These are phyloP conservation scores for Chaetomium tenue DNA, from an alignment of 495 filamentous ascomycete genomes.

Conservation along the genomic window DNA sequence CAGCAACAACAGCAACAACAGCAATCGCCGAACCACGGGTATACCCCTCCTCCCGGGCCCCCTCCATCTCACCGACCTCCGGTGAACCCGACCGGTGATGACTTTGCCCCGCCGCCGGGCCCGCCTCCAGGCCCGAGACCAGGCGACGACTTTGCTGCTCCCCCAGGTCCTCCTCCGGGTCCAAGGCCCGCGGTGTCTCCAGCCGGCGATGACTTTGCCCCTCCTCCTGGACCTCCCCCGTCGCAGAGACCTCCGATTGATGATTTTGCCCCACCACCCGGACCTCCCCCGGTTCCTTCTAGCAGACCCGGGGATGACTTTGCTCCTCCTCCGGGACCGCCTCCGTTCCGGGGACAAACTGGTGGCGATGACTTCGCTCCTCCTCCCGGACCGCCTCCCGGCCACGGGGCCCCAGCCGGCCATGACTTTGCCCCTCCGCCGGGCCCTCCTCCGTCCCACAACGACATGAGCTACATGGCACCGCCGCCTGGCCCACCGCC, in stretches of 20 bases:
- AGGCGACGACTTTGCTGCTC: conserved; percentile 34
- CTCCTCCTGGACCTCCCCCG: conserved; percentile 43
- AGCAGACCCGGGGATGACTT: conserved; percentile 27
- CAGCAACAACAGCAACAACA: conserved; percentile 26
- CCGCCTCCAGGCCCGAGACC: conserved; percentile 29
- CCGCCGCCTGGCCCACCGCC: conserved; percentile 29
- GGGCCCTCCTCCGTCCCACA: conserved; percentile 39
- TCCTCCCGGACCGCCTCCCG: conserved; percentile 41
- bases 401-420: conserved; percentile 12
- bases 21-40: conserved; percentile 18
- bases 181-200: conserved; percentile 12
- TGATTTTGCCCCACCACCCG: conserved; percentile 40
- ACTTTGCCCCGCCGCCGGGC: conserved; percentile 39
- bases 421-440: conserved; percentile 26
- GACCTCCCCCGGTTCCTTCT: conserved; percentile 34
- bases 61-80: conserved; percentile 32
- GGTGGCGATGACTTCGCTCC: conserved; percentile 32
- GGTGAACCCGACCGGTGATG: conserved; percentile 11
- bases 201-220: conserved; percentile 33
- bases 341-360: conserved; percentile 29
- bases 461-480: conserved; percentile 30
- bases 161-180: conserved; percentile 33
- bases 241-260: conserved; percentile 27
- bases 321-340: conserved; percentile 41
- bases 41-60: conserved; percentile 35